phyloP scores from a whole-genome alignment of 257 asterid genomes.

The Ophiorrhiza pumila region DNA sequence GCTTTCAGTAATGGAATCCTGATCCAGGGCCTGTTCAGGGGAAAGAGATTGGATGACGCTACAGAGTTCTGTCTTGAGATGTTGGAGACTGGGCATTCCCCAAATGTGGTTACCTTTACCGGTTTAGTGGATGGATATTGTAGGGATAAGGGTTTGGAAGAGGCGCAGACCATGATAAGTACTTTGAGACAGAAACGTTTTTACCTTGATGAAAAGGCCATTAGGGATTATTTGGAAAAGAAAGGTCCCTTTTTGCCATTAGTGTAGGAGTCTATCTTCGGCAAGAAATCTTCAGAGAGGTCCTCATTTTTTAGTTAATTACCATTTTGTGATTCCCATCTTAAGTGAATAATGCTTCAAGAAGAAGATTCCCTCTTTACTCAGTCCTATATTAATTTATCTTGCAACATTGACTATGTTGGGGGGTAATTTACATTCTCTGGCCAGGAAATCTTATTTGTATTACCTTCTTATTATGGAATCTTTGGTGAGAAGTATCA shows the following conservation, averaged over 20 bases:
- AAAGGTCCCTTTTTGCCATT: slow-evolving; percentile 71
- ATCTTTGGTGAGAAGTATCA: no score
- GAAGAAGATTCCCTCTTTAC: not conserved
- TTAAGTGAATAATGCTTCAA: not conserved
- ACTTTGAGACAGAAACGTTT: slow-evolving; percentile 60
- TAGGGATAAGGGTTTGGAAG: slow-evolving; percentile 66
- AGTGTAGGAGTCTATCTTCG: slow-evolving; percentile 89
- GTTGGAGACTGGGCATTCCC: slow-evolving; percentile 73
- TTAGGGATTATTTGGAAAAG: slow-evolving; percentile 66
- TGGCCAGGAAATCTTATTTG: not conserved
- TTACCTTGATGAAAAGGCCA: slow-evolving; percentile 55
- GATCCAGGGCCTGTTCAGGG: slow-evolving; percentile 54
- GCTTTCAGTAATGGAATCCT: slow-evolving; percentile 55
- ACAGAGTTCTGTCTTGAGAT: slow-evolving; percentile 46
- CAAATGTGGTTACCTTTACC: slow-evolving; percentile 53
- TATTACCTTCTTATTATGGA: not conserved
- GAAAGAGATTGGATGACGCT: slow-evolving; percentile 64
- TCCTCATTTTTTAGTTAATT: slow-evolving; percentile 35
- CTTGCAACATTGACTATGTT: not conserved
- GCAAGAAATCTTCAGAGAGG: slow-evolving; percentile 55
- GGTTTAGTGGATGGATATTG: slow-evolving; percentile 65
- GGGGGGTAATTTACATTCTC: not conserved
- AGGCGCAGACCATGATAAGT: slow-evolving; percentile 46
- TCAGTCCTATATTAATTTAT: not conserved
- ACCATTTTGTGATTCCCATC: not conserved